phyloP scores from a whole-genome alignment of 2,329 filamentous ascomycete species.

The Aschersonia sp. region DNA sequence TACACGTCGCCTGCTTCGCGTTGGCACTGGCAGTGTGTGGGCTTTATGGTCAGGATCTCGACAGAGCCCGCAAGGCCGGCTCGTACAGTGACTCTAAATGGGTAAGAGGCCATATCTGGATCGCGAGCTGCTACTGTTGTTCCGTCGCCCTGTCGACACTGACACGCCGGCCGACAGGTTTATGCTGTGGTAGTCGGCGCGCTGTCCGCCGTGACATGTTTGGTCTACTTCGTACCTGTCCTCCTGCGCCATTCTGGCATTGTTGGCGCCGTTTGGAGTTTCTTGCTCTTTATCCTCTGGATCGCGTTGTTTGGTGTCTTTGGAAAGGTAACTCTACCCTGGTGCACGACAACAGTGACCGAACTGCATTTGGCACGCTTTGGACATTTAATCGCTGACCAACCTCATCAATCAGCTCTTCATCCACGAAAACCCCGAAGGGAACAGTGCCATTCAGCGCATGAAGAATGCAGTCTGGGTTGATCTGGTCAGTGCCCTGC shows the following conservation, averaged over 20 bases:
- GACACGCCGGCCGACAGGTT: slow-evolving; percentile 24
- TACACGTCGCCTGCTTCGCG: slow-evolving; percentile 66
- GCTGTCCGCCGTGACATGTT: slow-evolving; percentile 47
- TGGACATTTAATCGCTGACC: background rate
- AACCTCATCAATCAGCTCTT: slow-evolving; percentile 36
- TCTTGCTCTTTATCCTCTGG: slow-evolving; percentile 63
- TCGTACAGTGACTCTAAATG: slow-evolving; percentile 51
- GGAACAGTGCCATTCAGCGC: slow-evolving; percentile 46
- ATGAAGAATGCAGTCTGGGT: slow-evolving; percentile 88
- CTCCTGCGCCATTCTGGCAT: slow-evolving; percentile 32
- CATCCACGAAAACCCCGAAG: slow-evolving; percentile 52
- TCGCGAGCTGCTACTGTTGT: too few species aligned
- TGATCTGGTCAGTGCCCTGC: slow-evolving; percentile 55
- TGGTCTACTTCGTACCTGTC: slow-evolving; percentile 52
- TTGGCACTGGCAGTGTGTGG: slow-evolving; percentile 65
- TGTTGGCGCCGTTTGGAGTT: slow-evolving; percentile 52
- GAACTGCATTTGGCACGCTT: background rate
- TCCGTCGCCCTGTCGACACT: background rate
- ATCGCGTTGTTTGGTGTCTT: slow-evolving; percentile 74
- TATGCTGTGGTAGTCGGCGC: slow-evolving; percentile 60
- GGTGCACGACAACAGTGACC: background rate
- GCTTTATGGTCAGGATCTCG: slow-evolving; percentile 60
- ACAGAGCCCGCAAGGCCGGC: slow-evolving; percentile 32
- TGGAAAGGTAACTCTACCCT: slow-evolving; percentile 35
- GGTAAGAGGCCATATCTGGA: slow-evolving; percentile 26